Conservation (phyloP, 129 eudicot species). For the Lonicera japonica region DNA sequence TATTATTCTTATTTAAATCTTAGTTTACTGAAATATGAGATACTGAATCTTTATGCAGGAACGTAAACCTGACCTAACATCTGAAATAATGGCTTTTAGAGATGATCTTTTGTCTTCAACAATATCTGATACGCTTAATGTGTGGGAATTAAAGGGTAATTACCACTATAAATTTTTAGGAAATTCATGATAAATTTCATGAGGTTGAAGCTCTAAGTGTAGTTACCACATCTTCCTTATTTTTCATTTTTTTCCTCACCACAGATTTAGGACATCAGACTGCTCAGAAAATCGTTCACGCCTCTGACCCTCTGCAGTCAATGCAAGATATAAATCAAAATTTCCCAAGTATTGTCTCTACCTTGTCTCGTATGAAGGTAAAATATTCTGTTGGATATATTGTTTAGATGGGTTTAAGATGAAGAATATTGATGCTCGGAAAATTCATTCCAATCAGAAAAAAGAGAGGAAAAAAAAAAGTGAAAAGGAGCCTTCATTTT, state of each 20-base stretch:
- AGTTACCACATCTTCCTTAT: background rate
- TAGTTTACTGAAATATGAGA: background rate
- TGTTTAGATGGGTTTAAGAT: background rate
- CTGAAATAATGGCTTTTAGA: slow-evolving; percentile 94
- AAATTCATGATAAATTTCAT: background rate
- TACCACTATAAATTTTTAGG: background rate
- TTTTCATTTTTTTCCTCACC: slow-evolving; percentile 14
- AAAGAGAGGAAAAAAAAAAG: background rate
- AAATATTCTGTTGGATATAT: background rate
- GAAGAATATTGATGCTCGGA: background rate
- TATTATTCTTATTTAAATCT: too few species aligned
- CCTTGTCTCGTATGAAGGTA: slow-evolving; percentile 95
- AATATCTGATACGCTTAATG: slow-evolving; percentile 87
- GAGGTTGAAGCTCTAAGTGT: background rate
- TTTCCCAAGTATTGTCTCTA: slow-evolving; percentile 95
- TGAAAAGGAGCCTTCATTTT: background rate
- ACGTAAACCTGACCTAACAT: slow-evolving; percentile 75
- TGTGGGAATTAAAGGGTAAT: slow-evolving; percentile 96
- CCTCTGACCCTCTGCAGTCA: slow-evolving; percentile 94
- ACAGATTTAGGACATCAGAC: slow-evolving; percentile 98
- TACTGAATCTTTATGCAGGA: slow-evolving; percentile 48
- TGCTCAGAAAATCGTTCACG: slow-evolving; percentile 90
- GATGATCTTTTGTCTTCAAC: slow-evolving; percentile 89
- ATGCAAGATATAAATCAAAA: slow-evolving; percentile 97
- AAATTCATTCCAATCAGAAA: background rate